phyloP scores from a whole-genome alignment of 768 basidiomycete genomes.

The Amanita rimosa region DNA sequence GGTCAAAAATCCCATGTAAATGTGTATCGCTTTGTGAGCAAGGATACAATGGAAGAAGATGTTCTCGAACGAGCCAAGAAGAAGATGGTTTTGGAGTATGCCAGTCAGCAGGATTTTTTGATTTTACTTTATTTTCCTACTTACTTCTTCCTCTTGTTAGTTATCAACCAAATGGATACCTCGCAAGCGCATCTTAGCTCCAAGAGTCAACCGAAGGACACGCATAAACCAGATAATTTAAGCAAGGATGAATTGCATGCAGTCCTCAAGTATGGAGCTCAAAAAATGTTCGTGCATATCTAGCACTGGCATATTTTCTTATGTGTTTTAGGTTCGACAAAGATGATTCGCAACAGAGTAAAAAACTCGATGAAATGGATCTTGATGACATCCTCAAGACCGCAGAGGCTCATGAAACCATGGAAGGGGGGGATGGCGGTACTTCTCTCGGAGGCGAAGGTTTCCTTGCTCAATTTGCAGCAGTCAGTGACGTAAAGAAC shows the following conservation, averaged over 20 bases:
- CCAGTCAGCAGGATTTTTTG: slow-evolving; percentile 51
- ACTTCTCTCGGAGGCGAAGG: slow-evolving; percentile 96
- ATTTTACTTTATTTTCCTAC: neutral
- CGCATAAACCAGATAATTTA: slow-evolving; percentile 67
- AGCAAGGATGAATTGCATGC: slow-evolving; percentile 96
- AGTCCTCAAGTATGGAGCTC: slow-evolving; percentile 97
- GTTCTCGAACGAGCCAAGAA: slow-evolving; percentile 96
- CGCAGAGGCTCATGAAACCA: slow-evolving; percentile 95
- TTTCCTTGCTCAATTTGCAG: slow-evolving; percentile 91
- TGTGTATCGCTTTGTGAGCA: slow-evolving; percentile 97
- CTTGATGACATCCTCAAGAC: slow-evolving; percentile 95
- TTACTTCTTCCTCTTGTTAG: slow-evolving; percentile 27
- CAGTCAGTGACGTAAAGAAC: slow-evolving; percentile 95
- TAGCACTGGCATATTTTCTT: slow-evolving; percentile 5
- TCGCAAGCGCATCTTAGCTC: slow-evolving; percentile 92
- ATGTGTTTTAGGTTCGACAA: slow-evolving; percentile 74
- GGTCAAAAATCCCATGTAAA: slow-evolving; percentile 98
- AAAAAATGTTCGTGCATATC: slow-evolving; percentile 66
- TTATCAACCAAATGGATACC: slow-evolving; percentile 99
- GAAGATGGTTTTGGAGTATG: slow-evolving; percentile 99
- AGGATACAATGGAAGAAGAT: slow-evolving; percentile 99
- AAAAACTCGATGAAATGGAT: slow-evolving; percentile 98
- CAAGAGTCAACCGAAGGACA: slow-evolving; percentile 57
- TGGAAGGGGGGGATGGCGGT: slow-evolving; percentile 72
- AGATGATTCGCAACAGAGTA: slow-evolving; percentile 84